phyloP scores from a whole-genome alignment of 1,284 basidiomycete species.

The Boletus subluridellus region DNA sequence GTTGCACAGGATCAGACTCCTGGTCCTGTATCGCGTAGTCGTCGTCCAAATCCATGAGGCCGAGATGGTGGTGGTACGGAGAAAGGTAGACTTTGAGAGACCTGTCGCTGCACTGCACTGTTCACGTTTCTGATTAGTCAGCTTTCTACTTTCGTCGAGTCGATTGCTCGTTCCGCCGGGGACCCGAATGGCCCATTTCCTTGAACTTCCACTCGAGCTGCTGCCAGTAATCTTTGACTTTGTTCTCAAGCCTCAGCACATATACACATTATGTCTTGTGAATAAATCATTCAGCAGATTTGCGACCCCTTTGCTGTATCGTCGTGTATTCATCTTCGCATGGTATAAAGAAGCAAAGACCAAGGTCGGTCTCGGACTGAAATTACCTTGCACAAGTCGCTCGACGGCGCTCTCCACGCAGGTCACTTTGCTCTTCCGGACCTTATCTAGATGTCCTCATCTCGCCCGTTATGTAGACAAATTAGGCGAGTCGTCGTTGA shows the following conservation, averaged over 20 bases:
- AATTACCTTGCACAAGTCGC: background rate
- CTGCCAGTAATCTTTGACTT: slow-evolving; percentile 51
- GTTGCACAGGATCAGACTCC: slow-evolving; percentile 35
- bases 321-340: slow-evolving; percentile 54
- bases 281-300: slow-evolving; percentile 51
- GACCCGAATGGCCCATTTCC: slow-evolving; percentile 29
- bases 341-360: slow-evolving; percentile 63
- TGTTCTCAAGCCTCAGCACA: slow-evolving; percentile 49
- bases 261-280: slow-evolving; percentile 52
- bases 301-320: slow-evolving; percentile 50
- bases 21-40: slow-evolving; percentile 40
- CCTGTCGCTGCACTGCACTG: background rate
- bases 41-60: slow-evolving; percentile 46
- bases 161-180: no score
- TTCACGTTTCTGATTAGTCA: slow-evolving; percentile 24
- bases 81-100: background rate
- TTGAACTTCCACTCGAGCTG: slow-evolving; percentile 59
- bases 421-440: slow-evolving; percentile 53
- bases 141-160: slow-evolving; percentile 7
- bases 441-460: slow-evolving; percentile 44
- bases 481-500: slow-evolving; percentile 44
- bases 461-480: slow-evolving; percentile 54
- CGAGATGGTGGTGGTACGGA: slow-evolving; percentile 31
- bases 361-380: slow-evolving; percentile 40
- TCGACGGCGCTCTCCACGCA: slow-evolving; percentile 21